Conservation (phyloP, 176 grass and related monocot species). For the Phoenix dactylifera region DNA sequence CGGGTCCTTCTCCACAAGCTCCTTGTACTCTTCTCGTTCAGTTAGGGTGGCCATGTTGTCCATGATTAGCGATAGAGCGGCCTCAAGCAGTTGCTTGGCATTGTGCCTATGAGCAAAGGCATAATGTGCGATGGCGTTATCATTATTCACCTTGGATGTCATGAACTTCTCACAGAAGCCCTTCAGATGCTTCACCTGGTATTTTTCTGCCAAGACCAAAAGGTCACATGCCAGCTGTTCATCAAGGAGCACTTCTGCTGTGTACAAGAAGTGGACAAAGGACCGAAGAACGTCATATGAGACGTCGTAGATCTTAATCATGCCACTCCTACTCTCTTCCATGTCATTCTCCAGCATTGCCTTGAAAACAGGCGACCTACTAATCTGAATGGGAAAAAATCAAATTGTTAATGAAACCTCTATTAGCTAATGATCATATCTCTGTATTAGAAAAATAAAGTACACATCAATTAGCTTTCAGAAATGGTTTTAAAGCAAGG, state of each 20-base stretch:
- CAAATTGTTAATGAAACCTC: not conserved
- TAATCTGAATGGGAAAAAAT: conserved; percentile 39
- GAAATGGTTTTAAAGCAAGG: too few species aligned
- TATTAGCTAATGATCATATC: too few species aligned
- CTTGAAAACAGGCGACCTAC: conserved; percentile 88
- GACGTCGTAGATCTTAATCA: conserved; percentile 82
- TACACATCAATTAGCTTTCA: too few species aligned
- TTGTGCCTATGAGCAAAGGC: conserved; percentile 71
- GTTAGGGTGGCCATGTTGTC: conserved; percentile 65
- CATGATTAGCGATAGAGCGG: conserved; percentile 59
- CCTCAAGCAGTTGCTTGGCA: conserved; percentile 66
- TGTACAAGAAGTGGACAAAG: conserved; percentile 85
- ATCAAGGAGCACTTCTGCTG: conserved; percentile 52
- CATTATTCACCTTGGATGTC: conserved; percentile 73
- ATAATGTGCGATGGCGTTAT: conserved; percentile 61
- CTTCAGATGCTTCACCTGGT: conserved; percentile 88
- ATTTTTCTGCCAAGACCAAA: conserved; percentile 81
- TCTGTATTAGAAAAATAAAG: too few species aligned
- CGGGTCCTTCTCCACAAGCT: conserved; percentile 81
- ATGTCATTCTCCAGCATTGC: conserved; percentile 98
- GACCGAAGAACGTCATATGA: conserved; percentile 61
- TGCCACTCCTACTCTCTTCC: conserved; percentile 80
- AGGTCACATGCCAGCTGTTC: conserved; percentile 73
- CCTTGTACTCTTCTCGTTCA: conserved; percentile 75
- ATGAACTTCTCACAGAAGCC: conserved; percentile 73